Conservation (phyloP, 257 asterid genomes). For the Henckelia pumila region DNA sequence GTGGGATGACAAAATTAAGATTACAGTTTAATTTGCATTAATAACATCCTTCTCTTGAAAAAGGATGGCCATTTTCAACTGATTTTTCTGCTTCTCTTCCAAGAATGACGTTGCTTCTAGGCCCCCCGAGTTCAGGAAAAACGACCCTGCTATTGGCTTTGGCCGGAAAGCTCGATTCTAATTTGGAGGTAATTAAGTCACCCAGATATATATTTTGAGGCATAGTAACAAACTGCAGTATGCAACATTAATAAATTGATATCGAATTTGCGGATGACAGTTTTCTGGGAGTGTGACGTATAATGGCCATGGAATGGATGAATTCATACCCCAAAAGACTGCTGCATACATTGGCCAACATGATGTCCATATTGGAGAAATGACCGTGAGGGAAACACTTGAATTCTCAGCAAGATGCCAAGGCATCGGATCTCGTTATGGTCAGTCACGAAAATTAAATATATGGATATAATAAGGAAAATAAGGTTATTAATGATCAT, state of each 20-base stretch:
- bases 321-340: conserved; percentile 43
- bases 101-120: conserved; percentile 42
- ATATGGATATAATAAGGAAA: neutral
- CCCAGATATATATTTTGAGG: neutral
- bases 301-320: conserved; percentile 44
- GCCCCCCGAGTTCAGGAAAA: conserved; percentile 50
- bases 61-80: neutral
- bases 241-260: neutral
- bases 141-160: conserved; percentile 39
- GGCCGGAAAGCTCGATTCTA: conserved; percentile 34
- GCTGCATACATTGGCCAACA: conserved; percentile 47
- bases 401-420: conserved; percentile 44
- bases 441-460: conserved; percentile 15
- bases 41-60: neutral
- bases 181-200: conserved; percentile 26
- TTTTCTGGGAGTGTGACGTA: conserved; percentile 40
- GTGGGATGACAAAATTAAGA: conserved; percentile 19
- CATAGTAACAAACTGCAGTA: neutral
- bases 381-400: conserved; percentile 46
- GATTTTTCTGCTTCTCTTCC: neutral
- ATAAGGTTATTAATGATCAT: neutral
- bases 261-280: conserved; percentile 16
- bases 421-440: conserved; percentile 40
- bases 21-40: neutral
- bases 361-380: conserved; percentile 45